Evolutionary conservation across 495 filamentous ascomycete species (phyloP).

Genomic region (Lasiosphaeria ovina): DNA sequence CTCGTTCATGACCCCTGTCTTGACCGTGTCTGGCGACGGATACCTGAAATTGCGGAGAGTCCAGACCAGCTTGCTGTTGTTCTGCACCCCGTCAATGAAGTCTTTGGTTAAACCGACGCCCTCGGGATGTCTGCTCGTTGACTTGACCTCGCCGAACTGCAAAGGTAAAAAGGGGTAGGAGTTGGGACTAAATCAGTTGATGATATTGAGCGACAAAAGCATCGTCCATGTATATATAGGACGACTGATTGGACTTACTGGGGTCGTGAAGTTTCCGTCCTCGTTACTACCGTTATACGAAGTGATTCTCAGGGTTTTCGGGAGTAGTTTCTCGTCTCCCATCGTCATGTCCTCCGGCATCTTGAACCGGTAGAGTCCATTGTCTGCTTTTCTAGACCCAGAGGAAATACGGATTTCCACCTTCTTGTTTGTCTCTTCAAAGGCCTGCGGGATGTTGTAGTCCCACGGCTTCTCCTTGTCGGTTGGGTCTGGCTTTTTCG

Average conservation of each 20-base stretch:
- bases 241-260: too few relatives aligned
- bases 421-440: background rate
- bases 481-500: background rate
- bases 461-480: background rate
- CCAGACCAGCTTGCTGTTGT: background rate
- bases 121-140: background rate
- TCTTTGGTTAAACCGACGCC: background rate
- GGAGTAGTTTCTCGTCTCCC: background rate
- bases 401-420: background rate
- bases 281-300: too few relatives aligned
- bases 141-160: background rate
- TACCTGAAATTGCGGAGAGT: background rate
- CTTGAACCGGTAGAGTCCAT: constrained; percentile 1
- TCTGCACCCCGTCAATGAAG: background rate
- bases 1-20: background rate
- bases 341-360: constrained; percentile 2
- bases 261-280: too few relatives aligned
- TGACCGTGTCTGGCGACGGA: background rate
- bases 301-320: background rate
- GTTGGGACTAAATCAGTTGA: too few relatives aligned
- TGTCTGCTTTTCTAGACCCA: background rate
- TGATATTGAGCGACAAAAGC: too few relatives aligned
- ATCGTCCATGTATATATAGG: too few relatives aligned
- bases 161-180: too few relatives aligned
- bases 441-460: background rate